These are phyloP conservation scores for Pogostemon cablin DNA, from an alignment of 257 asterid species.

Conservation along the genomic window DNA sequence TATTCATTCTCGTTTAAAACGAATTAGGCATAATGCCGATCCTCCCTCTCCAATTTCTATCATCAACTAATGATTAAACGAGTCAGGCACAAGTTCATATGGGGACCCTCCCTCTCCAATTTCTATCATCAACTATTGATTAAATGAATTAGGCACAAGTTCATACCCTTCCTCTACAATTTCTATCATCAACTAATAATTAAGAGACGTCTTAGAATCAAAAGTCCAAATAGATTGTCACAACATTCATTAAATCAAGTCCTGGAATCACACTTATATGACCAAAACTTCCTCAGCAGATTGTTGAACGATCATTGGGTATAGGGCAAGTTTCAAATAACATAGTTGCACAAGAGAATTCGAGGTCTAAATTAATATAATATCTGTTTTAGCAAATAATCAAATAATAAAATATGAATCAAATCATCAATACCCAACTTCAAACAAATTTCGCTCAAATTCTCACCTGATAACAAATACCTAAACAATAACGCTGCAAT, in stretches of 20 bases:
- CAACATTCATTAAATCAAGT: not conserved
- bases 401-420: not conserved
- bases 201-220: not conserved
- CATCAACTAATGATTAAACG: too few relatives aligned
- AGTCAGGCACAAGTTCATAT: too few relatives aligned
- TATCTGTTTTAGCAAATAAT: not conserved
- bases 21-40: not conserved
- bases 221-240: not conserved
- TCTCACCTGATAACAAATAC: conserved; percentile 9
- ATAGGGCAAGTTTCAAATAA: not conserved
- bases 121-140: not conserved
- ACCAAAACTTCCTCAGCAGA: not conserved
- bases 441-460: conserved; percentile 1
- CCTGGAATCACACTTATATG: conserved; percentile 7
- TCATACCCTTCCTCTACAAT: not conserved
- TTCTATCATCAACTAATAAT: not conserved
- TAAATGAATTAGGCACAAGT: too few relatives aligned
- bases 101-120: not conserved
- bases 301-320: not conserved
- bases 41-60: too few relatives aligned
- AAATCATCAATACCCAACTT: conserved; percentile 7
- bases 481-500: not conserved
- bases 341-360: not conserved
- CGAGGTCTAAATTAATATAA: not conserved
- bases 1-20: not conserved